Base-by-base conservation (phyloP, 441 rosid genomes). In the Mallotus repandus region DNA sequence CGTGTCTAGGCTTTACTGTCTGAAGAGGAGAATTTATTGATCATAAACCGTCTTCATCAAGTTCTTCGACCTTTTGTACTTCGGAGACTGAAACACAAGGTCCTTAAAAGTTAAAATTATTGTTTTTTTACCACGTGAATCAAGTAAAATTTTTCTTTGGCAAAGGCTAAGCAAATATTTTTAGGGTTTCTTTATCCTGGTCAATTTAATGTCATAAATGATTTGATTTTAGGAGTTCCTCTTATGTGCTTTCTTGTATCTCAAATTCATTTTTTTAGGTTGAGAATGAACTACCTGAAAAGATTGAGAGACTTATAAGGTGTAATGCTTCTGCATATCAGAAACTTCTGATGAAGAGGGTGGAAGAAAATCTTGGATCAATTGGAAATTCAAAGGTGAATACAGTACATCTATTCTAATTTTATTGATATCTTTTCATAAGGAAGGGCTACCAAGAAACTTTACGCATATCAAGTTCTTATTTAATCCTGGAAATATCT, bases 321-420 rank as follows among this genome's bases (percentile, higher is more conserved):
- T 94, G 98, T 48, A 93, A 94, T 81, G 97, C 98, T 70, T 94
- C 97, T 83, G 97, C 97, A 65, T 94, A 94, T 84, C 97, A 94
- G 81, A 94, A 90, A 78, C 95, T 94, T 73, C 78, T 94, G 85
- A 94, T 94, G 94, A 88, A 89, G 89, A 89, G 98, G 82, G 97
- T 94, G 64, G 98, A 90, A 74, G 97, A 92, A 12, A 94, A 94
- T 86, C 97, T 94, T 71, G 98, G 98, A 38, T 79, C 97, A 32
- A 87, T 94, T 76, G 97, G 91, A 79, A 92, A 86, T 83, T 68
- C 88, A 22, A 94, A 94, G 97, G 98, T 94, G 58, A n/a, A 7
- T 73, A 56, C 50, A n/a, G 43, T 70, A 16, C 61, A 67, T 73
- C 46, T 68, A 11, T 56, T 69, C 41, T 57, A 16, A 14, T 18